A percentile compares a stretch with the other conserved stretches of the same genome.
Evolutionary conservation across 78 protist genomes (phyloP).

Genomic region (Trichosphaerium sp.): DNA sequence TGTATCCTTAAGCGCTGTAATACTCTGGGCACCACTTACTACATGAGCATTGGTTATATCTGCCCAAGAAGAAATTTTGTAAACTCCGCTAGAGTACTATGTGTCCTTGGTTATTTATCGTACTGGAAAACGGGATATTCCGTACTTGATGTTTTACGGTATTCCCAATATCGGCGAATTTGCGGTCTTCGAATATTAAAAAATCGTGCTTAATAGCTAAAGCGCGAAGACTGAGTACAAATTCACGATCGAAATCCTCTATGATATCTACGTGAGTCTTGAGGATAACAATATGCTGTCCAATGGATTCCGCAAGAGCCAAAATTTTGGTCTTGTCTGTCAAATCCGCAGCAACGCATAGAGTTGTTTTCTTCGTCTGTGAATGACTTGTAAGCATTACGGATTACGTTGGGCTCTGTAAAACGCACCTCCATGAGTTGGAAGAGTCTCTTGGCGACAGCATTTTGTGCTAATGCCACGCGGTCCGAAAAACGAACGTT

Average conservation of each 20-base stretch:
- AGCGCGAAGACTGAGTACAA: constrained; percentile 5
- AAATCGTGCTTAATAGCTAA: constrained; percentile 57
- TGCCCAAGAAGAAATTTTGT: constrained; percentile 52
- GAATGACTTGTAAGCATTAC: no score
- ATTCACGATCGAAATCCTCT: constrained; percentile 43
- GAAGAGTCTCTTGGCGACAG: constrained; percentile 24
- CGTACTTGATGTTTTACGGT: constrained; percentile 61
- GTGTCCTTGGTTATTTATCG: no score
- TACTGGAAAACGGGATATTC: no score
- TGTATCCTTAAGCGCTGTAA: no score
- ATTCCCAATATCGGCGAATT: constrained; percentile 89
- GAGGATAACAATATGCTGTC: constrained; percentile 63
- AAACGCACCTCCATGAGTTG: constrained; percentile 46
- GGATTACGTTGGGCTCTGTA: no score
- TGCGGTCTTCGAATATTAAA: constrained; percentile 82
- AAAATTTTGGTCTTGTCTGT: constrained; percentile 27
- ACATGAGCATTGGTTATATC: constrained; percentile 46
- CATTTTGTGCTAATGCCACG: constrained; percentile 25
- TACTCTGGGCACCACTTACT: constrained; percentile 3
- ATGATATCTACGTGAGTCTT: constrained; percentile 86
- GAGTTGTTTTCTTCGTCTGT: constrained; percentile 59
- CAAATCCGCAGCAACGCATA: constrained; percentile 65
- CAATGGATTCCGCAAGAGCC: constrained; percentile 42
- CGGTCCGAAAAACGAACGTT: constrained; percentile 22
- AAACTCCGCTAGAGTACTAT: constrained; percentile 60